Conservation (phyloP, 768 basidiomycete species). For the Antrodiella citrinella region DNA sequence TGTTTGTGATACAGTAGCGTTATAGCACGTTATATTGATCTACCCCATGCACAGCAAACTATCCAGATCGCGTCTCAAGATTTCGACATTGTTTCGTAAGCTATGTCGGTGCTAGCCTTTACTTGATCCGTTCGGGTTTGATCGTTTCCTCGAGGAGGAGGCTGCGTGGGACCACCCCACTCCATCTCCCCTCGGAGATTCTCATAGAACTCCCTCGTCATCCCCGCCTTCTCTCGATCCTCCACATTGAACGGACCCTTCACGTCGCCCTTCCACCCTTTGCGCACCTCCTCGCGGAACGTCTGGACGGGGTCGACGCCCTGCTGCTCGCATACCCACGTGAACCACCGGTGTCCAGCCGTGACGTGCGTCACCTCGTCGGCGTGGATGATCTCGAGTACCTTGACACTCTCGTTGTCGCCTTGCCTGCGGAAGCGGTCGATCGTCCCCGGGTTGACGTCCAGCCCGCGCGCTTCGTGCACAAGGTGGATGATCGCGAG, state of each 20-base stretch:
- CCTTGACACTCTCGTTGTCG: slow-evolving; percentile 56
- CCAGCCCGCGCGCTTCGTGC: slow-evolving; percentile 77
- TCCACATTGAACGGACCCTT: slow-evolving; percentile 79
- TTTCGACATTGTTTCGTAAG: background rate
- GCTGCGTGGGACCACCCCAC: background rate
- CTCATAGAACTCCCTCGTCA: slow-evolving; percentile 67
- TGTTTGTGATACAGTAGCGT: no score
- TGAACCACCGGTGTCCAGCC: slow-evolving; percentile 78
- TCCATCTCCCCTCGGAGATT: slow-evolving; percentile 55
- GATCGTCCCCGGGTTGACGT: slow-evolving; percentile 78
- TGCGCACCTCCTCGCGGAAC: slow-evolving; percentile 64
- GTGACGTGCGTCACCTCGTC: slow-evolving; percentile 82
- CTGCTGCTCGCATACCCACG: slow-evolving; percentile 57
- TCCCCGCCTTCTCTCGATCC: slow-evolving; percentile 65
- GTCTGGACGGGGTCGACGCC: slow-evolving; percentile 51
- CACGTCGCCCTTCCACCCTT: slow-evolving; percentile 63
- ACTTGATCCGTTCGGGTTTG: background rate
- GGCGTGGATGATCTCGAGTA: slow-evolving; percentile 68
- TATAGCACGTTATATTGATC: no score
- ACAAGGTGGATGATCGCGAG: slow-evolving; percentile 83
- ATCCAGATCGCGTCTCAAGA: no score
- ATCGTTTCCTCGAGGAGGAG: no score
- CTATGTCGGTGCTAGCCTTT: background rate
- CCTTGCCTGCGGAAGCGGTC: slow-evolving; percentile 60
- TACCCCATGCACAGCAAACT: no score